phyloP scores from a whole-genome alignment of 139 green algal genomes.

The Picochlorum sp. region DNA sequence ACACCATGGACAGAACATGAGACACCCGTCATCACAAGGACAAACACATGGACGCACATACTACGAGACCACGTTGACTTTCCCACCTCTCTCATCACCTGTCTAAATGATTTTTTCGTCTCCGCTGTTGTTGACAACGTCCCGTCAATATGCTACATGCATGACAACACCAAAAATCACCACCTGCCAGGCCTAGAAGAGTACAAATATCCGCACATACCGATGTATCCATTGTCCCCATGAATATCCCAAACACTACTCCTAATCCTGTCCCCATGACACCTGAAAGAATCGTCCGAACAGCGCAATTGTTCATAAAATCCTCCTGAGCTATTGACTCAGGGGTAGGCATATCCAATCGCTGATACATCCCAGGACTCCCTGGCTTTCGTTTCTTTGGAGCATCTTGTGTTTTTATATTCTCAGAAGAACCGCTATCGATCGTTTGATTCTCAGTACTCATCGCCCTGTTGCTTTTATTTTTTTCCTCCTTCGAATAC shows the following conservation, averaged over 20 bases:
- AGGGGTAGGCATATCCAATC: slow-evolving; percentile 45
- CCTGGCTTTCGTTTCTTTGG: background rate
- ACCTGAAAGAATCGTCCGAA: slow-evolving; percentile 62
- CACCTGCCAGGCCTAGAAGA: background rate
- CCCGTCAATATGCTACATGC: slow-evolving; percentile 22
- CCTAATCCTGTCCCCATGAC: slow-evolving; percentile 68
- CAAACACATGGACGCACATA: slow-evolving; percentile 21
- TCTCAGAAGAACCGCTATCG: no score
- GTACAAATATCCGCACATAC: slow-evolving; percentile 1
- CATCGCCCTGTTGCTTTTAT: no score
- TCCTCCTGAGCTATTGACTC: slow-evolving; percentile 66
- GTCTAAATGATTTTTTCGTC: slow-evolving; percentile 34
- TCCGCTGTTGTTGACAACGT: slow-evolving; percentile 11
- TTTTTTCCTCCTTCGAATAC: no score
- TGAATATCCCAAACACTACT: slow-evolving; percentile 78
- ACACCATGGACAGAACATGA: background rate
- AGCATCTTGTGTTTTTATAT: no score
- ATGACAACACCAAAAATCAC: background rate
- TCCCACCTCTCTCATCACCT: slow-evolving; percentile 34
- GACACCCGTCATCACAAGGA: background rate
- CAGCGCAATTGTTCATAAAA: slow-evolving; percentile 89
- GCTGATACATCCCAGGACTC: slow-evolving; percentile 23
- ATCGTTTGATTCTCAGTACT: no score
- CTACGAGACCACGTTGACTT: slow-evolving; percentile 30
- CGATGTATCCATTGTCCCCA: slow-evolving; percentile 61